phyloP scores from a whole-genome alignment of 495 filamentous ascomycete species.

The Penicillium ucsense region DNA sequence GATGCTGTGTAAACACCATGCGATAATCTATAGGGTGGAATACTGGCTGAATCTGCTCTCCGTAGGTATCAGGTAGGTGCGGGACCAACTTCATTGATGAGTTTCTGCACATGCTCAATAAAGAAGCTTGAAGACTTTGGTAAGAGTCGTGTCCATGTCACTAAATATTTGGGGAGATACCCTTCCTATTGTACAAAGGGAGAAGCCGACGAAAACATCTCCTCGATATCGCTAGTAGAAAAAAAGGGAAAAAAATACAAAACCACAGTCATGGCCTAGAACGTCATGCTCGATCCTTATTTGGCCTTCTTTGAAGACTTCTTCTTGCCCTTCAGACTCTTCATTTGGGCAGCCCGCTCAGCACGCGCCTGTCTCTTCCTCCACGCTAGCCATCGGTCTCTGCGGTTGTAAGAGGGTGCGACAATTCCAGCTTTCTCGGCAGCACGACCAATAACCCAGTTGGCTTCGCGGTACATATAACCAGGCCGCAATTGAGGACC shows the following conservation, averaged over 20 bases:
- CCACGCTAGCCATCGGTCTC: constrained; percentile 55
- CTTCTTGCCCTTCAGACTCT: constrained; percentile 46
- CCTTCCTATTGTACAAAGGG: too few relatives aligned
- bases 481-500: constrained; percentile 50
- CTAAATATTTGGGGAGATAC: too few relatives aligned
- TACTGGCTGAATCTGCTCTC: too few relatives aligned
- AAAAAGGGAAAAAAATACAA: constrained; percentile 7
- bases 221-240: too few relatives aligned
- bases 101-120: too few relatives aligned
- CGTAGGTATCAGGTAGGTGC: too few relatives aligned
- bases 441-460: constrained; percentile 71
- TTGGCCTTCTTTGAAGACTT: constrained; percentile 35
- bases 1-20: too few relatives aligned
- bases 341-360: constrained; percentile 46
- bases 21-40: too few relatives aligned
- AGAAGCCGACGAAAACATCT: too few relatives aligned
- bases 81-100: too few relatives aligned
- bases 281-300: constrained; percentile 19
- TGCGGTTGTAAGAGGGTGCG: constrained; percentile 41
- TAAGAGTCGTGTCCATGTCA: too few relatives aligned
- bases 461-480: constrained; percentile 75
- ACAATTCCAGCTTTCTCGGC: constrained; percentile 49
- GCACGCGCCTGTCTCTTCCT: constrained; percentile 45
- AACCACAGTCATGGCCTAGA: constrained; percentile 7
- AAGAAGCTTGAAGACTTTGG: too few relatives aligned